phyloP scores from a whole-genome alignment of 2,329 filamentous ascomycete genomes.

The Beauveria asiatica region DNA sequence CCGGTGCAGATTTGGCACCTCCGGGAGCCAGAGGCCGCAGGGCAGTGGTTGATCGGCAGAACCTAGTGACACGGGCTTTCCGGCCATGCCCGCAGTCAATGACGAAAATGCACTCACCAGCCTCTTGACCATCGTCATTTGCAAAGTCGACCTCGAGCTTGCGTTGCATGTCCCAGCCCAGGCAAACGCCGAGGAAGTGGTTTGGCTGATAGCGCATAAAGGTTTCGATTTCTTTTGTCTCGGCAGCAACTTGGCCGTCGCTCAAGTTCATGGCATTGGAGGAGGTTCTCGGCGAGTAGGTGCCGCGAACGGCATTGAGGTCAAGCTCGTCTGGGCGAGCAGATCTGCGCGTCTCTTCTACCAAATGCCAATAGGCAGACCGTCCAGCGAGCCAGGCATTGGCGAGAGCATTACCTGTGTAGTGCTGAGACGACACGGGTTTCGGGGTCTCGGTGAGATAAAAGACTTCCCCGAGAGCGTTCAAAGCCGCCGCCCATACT shows the following conservation, averaged over 20 bases:
- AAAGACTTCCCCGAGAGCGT: slow-evolving; percentile 86
- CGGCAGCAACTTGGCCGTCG: slow-evolving; percentile 61
- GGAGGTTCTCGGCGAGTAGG: slow-evolving; percentile 74
- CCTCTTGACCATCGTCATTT: slow-evolving; percentile 64
- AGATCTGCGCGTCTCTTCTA: slow-evolving; percentile 67
- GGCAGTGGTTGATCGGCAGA: slow-evolving; percentile 26
- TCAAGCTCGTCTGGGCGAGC: slow-evolving; percentile 66
- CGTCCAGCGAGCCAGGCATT: slow-evolving; percentile 75
- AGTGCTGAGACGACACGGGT: slow-evolving; percentile 39
- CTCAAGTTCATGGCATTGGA: slow-evolving; percentile 64
- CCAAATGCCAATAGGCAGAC: slow-evolving; percentile 69
- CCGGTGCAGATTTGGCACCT: neutral
- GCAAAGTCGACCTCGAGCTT: slow-evolving; percentile 84
- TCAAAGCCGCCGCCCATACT: slow-evolving; percentile 87
- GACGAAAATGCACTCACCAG: slow-evolving; percentile 69
- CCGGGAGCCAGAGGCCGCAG: neutral
- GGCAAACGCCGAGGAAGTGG: slow-evolving; percentile 68
- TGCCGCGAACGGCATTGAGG: slow-evolving; percentile 57
- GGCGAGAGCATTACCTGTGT: slow-evolving; percentile 48
- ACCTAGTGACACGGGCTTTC: slow-evolving; percentile 35
- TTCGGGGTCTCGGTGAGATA: slow-evolving; percentile 68
- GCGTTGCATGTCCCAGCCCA: slow-evolving; percentile 88
- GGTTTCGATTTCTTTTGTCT: slow-evolving; percentile 73
- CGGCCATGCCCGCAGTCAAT: slow-evolving; percentile 59
- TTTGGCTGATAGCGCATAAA: slow-evolving; percentile 65